A percentile compares a stretch with the other conserved stretches of the same genome.
phyloP scores from a whole-genome alignment of 2,329 filamentous ascomycete genomes.

The Cladosporium sp. region DNA sequence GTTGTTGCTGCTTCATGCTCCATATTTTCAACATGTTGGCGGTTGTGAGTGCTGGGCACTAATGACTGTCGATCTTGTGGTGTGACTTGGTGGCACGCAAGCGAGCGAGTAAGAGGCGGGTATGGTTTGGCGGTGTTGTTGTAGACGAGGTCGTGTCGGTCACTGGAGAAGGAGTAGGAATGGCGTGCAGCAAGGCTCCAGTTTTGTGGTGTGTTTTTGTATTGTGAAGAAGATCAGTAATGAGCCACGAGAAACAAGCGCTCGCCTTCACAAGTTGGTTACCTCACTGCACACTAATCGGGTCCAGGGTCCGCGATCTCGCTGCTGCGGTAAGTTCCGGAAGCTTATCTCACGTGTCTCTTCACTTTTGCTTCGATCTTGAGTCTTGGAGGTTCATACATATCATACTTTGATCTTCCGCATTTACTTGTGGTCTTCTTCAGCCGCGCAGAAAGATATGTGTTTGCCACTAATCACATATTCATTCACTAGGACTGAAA shows the following conservation, averaged over 20 bases:
- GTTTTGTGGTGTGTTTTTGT: background rate
- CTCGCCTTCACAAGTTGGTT: background rate
- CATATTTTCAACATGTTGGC: constrained; percentile 96
- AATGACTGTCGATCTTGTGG: background rate
- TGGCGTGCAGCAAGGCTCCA: background rate
- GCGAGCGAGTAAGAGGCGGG: background rate
- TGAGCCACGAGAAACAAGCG: background rate
- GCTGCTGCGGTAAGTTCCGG: background rate
- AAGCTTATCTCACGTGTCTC: background rate
- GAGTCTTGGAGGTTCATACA: no score
- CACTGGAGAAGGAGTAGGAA: background rate
- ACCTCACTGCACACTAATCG: background rate
- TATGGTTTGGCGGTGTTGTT: background rate
- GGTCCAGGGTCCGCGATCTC: background rate
- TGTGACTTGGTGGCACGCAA: constrained; percentile 16
- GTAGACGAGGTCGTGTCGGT: background rate
- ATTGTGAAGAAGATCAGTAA: background rate
- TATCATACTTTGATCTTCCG: no score
- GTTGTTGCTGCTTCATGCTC: constrained; percentile 96
- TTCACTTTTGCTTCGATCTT: background rate
- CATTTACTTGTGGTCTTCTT: background rate
- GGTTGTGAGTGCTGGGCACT: constrained; percentile 20
- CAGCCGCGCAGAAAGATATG: background rate
- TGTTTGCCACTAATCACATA: no score
- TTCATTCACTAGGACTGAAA: no score